Base-by-base conservation (phyloP, 441 rosid species). In the Populus hybrid region DNA sequence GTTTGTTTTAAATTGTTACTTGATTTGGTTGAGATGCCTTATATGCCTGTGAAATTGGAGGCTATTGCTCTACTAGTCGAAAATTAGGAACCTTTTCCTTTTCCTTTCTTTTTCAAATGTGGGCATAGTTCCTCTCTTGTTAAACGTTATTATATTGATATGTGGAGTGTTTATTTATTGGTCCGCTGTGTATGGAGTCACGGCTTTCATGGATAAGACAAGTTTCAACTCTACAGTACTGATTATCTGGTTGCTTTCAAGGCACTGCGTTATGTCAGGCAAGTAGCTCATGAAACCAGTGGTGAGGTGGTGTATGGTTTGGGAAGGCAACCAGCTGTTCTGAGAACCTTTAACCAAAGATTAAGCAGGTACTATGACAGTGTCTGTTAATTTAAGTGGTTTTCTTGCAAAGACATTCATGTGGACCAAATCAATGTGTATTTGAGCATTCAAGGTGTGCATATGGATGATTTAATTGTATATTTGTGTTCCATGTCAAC, bases 291-390 rank as follows among this genome's bases (percentile, higher is more conserved):
- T 73, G 99, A 96, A 88, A 88, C 94, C 10, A 96, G 95, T 73
- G 99, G 98, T 12, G 99, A 96, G 80, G 89, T 93, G 69, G 95
- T 88, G 24, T 94, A 93, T 84, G 92, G 97, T 54, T 80, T 92
- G 88, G 99, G 98, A 74, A 86, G 98, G 81, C 98, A 96, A 70
- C 99, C 99, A 0, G 96, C 98, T 46, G 98, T 94, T 78, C 87
- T 96, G 64, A 85, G 98, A 86, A 93, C 94, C 34, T 96, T 96
- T 76, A 96, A 98, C 83, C 99, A 94, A 74, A 91, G 95, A 84
- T 85, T 96, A 83, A 93, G 92, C 97, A 89, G 98, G 99, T 95
- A 82, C 26, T 9, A 63, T 66, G 36, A 74, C 36, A 28, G 64
- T 46, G 2, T 11, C 11, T 50, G 7, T 36, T 4, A n/a, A 11